Evolutionary conservation across 2,329 filamentous ascomycete species (phyloP).

Genomic region (Cladophialophora chaetospira): DNA sequence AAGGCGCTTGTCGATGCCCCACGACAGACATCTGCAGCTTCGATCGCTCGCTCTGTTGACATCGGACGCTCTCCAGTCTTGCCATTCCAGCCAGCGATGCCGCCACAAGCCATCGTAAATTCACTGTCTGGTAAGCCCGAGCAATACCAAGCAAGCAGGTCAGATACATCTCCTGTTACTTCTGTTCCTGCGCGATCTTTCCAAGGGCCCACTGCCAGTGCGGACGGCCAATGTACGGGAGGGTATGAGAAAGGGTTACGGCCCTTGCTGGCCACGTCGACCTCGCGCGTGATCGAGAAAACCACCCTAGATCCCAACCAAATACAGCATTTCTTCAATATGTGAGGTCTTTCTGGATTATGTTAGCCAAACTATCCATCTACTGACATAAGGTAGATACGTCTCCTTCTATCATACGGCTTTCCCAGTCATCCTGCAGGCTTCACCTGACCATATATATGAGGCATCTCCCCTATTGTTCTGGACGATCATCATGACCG

Average conservation of each 20-base stretch:
- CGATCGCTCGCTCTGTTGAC: too few species aligned
- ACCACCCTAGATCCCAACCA: neutral
- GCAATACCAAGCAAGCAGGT: neutral
- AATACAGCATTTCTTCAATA: neutral
- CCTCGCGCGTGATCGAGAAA: neutral
- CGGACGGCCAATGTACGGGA: neutral
- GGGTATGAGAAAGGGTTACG: neutral
- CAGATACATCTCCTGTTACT: neutral
- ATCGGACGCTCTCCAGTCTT: too few species aligned
- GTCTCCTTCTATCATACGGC: neutral
- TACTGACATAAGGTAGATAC: neutral
- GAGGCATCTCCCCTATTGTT: constrained; percentile 2
- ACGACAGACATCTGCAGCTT: too few species aligned
- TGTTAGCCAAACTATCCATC: neutral
- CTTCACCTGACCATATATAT: neutral
- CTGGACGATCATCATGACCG: constrained; percentile 8
- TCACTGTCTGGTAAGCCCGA: too few species aligned
- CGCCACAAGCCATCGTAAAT: too few species aligned
- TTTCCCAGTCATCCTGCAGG: neutral
- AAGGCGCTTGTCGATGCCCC: too few species aligned
- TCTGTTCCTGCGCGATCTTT: neutral
- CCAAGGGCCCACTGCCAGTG: neutral
- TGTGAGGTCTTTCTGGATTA: neutral
- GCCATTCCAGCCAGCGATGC: too few species aligned
- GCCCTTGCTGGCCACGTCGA: neutral